phyloP scores from a whole-genome alignment of 805 yeast species.

The Candida nitratophila region DNA sequence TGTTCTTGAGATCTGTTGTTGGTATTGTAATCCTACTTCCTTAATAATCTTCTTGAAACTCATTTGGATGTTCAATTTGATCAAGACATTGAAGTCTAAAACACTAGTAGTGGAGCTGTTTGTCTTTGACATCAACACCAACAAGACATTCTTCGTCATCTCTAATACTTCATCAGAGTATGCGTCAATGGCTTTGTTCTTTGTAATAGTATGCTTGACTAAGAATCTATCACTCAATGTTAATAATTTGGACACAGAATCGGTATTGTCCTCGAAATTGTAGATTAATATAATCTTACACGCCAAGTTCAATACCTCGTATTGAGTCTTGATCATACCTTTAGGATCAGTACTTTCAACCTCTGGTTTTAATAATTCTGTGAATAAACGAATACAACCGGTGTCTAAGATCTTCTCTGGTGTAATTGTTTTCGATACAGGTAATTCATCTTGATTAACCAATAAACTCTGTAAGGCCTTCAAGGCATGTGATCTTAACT shows the following conservation, averaged over 20 bases:
- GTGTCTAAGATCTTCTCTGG: slow-evolving; percentile 58
- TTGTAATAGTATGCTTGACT: slow-evolving; percentile 12
- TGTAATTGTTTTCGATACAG: slow-evolving; percentile 26
- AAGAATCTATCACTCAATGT: slow-evolving; percentile 20
- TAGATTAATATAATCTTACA: slow-evolving; percentile 44
- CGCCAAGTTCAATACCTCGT: slow-evolving; percentile 57
- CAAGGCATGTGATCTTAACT: slow-evolving; percentile 62
- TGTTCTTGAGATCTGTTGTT: not conserved
- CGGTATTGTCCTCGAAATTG: slow-evolving; percentile 10
- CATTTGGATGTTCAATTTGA: slow-evolving; percentile 17
- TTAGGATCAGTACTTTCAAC: slow-evolving; percentile 49
- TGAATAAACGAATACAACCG: slow-evolving; percentile 68
- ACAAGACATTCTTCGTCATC: slow-evolving; percentile 24
- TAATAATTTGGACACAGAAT: slow-evolving; percentile 18
- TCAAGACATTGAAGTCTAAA: slow-evolving; percentile 16
- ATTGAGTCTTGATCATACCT: slow-evolving; percentile 61
- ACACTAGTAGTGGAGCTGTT: slow-evolving; percentile 7
- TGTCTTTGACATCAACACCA: slow-evolving; percentile 17
- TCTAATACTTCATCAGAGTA: slow-evolving; percentile 27
- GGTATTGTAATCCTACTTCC: slow-evolving; percentile 5
- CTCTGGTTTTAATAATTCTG: slow-evolving; percentile 61
- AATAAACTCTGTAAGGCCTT: slow-evolving; percentile 48
- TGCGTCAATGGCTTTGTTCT: slow-evolving; percentile 5
- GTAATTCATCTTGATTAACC: slow-evolving; percentile 28
- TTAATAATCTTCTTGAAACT: slow-evolving; percentile 15